Conservation (phyloP, 2,329 filamentous ascomycete species). For the Sarocladiaceae sp. region DNA sequence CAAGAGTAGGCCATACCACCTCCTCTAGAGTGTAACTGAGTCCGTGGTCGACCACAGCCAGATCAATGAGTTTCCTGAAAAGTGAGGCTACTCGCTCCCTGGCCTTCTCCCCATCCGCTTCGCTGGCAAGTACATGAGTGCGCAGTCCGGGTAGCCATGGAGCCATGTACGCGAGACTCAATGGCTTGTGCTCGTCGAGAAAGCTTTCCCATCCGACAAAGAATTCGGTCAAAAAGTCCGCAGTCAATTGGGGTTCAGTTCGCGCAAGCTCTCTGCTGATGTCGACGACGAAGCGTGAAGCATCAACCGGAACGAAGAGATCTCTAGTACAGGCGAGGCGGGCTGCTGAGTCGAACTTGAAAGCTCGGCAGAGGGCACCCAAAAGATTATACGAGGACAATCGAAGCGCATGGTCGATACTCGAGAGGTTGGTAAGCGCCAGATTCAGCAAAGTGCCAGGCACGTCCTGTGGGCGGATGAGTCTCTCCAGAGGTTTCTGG, state of each 20-base stretch:
- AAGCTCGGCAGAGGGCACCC: slow-evolving; percentile 59
- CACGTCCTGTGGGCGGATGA: slow-evolving; percentile 64
- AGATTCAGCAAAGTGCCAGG: slow-evolving; percentile 63
- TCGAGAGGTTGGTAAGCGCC: slow-evolving; percentile 60
- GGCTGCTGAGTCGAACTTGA: slow-evolving; percentile 58
- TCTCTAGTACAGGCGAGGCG: slow-evolving; percentile 59
- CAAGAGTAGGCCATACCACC: slow-evolving; percentile 58
- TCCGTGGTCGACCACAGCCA: slow-evolving; percentile 54
- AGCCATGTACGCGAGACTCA: slow-evolving; percentile 64
- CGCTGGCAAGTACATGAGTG: slow-evolving; percentile 50
- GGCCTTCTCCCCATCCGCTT: slow-evolving; percentile 58
- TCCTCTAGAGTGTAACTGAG: slow-evolving; percentile 57
- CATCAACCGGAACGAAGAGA: slow-evolving; percentile 56
- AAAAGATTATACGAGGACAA: slow-evolving; percentile 62
- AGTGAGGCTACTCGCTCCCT: slow-evolving; percentile 58
- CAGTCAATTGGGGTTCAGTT: slow-evolving; percentile 60
- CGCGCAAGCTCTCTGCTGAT: slow-evolving; percentile 58
- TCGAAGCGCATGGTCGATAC: slow-evolving; percentile 52
- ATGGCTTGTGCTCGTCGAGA: slow-evolving; percentile 57
- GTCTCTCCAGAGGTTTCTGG: slow-evolving; percentile 56
- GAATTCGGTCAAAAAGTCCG: slow-evolving; percentile 66
- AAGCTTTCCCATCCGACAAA: slow-evolving; percentile 68
- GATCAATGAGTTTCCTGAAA: slow-evolving; percentile 61
- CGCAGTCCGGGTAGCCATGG: slow-evolving; percentile 61
- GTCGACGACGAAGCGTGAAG: slow-evolving; percentile 57